Evolutionary conservation across 2,329 filamentous ascomycete genomes (phyloP), one percentile per base, ranked within the genome.

Genomic region (Tolypocladium amazonense): DNA sequence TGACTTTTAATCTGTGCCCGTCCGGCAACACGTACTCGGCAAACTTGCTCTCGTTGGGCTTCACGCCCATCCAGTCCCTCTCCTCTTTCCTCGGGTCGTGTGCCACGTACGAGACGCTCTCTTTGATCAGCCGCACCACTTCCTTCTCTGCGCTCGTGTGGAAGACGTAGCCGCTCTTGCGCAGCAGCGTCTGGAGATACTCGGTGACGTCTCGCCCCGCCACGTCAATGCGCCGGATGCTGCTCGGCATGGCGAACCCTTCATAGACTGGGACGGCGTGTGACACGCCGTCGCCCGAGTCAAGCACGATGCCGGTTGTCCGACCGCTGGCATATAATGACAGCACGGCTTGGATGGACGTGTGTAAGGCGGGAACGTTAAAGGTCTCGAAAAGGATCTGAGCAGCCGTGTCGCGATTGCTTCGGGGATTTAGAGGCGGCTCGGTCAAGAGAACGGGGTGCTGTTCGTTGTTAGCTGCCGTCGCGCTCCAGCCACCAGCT

Each of bases 91-190:
- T 88, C 9, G 94, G 92, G 73, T 97, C 92, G 58, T 89, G 77
- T 30, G 94, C 92, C 45, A 99, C 88, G 72, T 97, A 99, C 60
- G 90, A 89, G 56, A 91, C 88, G 70, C 89, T 90, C 81, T 99
- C 94, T 78, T 99, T 99, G 77, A 99, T 97, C 74, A 91, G 83
- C 65, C 93, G 86, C 60, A 99, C 94, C n/a, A 97, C 92, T 77
- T 99, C 94, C 79, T 99, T 99, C 80, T 99, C 94, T 15, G 94
- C 94, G 72, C 92, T 97, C 23, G 94, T 99, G 76, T 97, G 93
- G 73, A 99, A 96, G 23, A 97, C 86, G 71, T 94, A 91, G 56
- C 94, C 94, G 67, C 87, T 90, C 80, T 97, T 97, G 69, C 94
- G 85, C 66, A 99, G 79, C 67, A 97, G 77, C 62, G 88, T 87